Conservation (phyloP, 257 asterid species). For the Solanum ossicruentum region DNA sequence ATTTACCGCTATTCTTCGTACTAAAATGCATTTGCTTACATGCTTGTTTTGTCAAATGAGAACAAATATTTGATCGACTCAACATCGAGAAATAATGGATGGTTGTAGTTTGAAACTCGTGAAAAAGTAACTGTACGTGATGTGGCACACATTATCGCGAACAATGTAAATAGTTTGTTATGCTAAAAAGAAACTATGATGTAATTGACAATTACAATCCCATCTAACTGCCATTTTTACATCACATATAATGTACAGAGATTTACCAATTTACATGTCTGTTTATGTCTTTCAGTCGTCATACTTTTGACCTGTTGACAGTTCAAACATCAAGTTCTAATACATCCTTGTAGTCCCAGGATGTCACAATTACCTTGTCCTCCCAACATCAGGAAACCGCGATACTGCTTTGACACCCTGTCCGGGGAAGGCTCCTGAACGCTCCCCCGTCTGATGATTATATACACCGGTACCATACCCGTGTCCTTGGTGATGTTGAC, state of each 20-base stretch:
- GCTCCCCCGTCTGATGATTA: not conserved
- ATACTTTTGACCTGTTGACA: not conserved
- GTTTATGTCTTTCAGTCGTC: not conserved
- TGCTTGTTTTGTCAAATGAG: not conserved
- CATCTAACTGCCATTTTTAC: not conserved
- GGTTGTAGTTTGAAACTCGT: not conserved
- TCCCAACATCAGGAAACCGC: conserved; percentile 19
- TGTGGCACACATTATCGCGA: not conserved
- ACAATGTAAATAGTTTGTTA: not conserved
- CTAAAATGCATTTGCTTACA: too few relatives aligned
- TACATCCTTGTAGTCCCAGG: not conserved
- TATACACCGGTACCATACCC: conserved; percentile 12
- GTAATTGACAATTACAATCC: not conserved
- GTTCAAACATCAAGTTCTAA: not conserved
- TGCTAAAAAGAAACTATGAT: not conserved
- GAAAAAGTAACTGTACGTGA: not conserved
- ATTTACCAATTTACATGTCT: not conserved
- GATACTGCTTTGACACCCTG: too few relatives aligned
- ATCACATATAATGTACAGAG: not conserved
- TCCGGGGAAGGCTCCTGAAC: too few relatives aligned
- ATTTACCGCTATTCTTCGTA: too few relatives aligned
- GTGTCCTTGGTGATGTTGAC: conserved; percentile 16
- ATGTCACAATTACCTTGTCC: conserved; percentile 6
- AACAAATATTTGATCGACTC: not conserved
- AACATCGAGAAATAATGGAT: not conserved